Conservation (phyloP, 345 rosid species). For the Heritiera littoralis region DNA sequence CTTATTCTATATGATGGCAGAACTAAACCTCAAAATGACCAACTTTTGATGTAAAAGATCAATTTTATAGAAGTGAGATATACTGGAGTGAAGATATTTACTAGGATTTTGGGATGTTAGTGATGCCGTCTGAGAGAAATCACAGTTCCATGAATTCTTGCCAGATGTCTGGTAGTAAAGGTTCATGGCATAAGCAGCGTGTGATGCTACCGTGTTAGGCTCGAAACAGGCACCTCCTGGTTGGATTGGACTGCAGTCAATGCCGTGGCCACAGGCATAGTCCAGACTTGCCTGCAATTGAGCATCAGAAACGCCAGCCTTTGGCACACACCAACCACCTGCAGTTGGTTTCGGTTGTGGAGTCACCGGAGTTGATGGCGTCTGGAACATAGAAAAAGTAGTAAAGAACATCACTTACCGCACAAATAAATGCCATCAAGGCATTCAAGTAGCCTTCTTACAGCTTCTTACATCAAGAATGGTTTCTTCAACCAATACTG, state of each 20-base stretch:
- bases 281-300: constrained; percentile 73
- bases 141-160: constrained; percentile 57
- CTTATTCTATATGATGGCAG: neutral
- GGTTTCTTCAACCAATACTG: neutral
- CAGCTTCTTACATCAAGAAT: neutral
- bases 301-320: constrained; percentile 47
- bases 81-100: constrained; percentile 23
- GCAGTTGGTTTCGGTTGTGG: constrained; percentile 51
- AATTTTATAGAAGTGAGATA: neutral
- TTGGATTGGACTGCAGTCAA: constrained; percentile 60
- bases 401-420: neutral
- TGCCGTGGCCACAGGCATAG: constrained; percentile 67
- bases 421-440: neutral
- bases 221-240: constrained; percentile 78
- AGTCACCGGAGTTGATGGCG: constrained; percentile 30
- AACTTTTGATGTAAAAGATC: neutral
- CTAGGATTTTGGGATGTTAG: constrained; percentile 49
- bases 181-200: constrained; percentile 84
- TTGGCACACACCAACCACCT: constrained; percentile 71
- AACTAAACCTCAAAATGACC: neutral
- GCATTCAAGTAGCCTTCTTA: neutral
- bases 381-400: constrained; percentile 25
- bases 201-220: constrained; percentile 65
- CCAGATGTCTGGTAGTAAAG: constrained; percentile 58
- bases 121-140: constrained; percentile 73